A percentile compares a stretch with the other conserved stretches of the same genome.
Conservation (phyloP, 176 grass and related monocot genomes). For the Musa acuminata region DNA sequence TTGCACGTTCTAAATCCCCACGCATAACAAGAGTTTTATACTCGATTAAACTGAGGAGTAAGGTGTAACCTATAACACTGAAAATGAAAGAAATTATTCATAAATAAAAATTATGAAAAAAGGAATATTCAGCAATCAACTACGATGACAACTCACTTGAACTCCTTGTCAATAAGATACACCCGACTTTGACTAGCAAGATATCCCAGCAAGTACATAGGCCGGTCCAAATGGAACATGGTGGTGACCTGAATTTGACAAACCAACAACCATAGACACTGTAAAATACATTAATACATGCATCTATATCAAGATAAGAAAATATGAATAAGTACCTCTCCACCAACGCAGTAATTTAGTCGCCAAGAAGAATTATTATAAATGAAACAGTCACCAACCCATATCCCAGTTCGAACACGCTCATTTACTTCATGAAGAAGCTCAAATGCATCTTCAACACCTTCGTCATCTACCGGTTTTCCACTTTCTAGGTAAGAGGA, state of each 20-base stretch:
- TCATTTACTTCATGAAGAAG: conserved; percentile 94
- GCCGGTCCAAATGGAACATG: conserved; percentile 97
- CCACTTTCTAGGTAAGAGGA: conserved; percentile 70
- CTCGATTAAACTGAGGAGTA: conserved; percentile 96
- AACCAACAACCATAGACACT: conserved; percentile 12
- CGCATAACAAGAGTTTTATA: conserved; percentile 99
- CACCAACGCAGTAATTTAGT: conserved; percentile 95
- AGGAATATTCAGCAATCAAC: conserved; percentile 1
- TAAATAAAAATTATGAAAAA: conserved; percentile 7
- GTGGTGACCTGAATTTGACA: conserved; percentile 72
- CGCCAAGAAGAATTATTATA: conserved; percentile 94
- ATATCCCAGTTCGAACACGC: conserved; percentile 85
- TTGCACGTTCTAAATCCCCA: conserved; percentile 84
- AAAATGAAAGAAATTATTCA: conserved; percentile 37
- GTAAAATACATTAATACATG: neutral
- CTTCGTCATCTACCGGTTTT: conserved; percentile 67
- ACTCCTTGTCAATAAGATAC: conserved; percentile 99
- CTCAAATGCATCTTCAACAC: conserved; percentile 95
- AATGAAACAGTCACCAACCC: conserved; percentile 99
- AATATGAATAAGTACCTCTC: conserved; percentile 53
- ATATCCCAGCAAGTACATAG: conserved; percentile 98
- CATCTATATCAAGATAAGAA: conserved; percentile 5
- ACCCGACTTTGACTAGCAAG: conserved; percentile 90
- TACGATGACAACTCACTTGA: conserved; percentile 54
- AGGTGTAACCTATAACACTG: conserved; percentile 95